Percentiles rank a stretch among this genome's conserved stretches.
Evolutionary conservation across 2,329 filamentous ascomycete species (phyloP).

Genomic region (Sporothrix phasma): DNA sequence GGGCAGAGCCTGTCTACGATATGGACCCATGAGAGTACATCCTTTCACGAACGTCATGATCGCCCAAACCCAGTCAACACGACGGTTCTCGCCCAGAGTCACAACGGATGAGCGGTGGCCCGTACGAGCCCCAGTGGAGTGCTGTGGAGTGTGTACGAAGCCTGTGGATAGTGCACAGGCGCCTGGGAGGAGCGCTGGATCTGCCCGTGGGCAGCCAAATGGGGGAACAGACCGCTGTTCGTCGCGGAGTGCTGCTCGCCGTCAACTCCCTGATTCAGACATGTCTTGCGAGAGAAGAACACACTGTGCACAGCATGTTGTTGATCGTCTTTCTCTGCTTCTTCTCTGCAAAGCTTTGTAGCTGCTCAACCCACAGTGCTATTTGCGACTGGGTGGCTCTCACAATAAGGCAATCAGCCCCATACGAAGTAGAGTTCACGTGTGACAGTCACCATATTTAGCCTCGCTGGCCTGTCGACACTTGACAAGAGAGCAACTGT

Average conservation of each 20-base stretch:
- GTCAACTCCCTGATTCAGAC: background rate
- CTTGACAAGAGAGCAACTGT: no score
- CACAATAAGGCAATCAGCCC: no score
- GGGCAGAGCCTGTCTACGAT: no score
- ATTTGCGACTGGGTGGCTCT: no score
- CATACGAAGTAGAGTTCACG: no score
- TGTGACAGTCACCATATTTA: no score
- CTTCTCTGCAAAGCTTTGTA: no score
- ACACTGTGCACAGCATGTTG: no score
- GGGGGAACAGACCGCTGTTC: background rate
- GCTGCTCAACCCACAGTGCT: no score
- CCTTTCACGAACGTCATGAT: background rate
- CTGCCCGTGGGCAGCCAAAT: background rate
- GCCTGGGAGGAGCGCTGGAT: background rate
- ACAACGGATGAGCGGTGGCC: background rate
- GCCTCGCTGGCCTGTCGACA: no score
- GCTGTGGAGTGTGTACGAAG: no score
- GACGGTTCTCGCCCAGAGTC: background rate
- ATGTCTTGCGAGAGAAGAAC: background rate
- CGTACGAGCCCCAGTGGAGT: background rate
- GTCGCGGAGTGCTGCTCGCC: background rate
- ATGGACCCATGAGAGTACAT: background rate
- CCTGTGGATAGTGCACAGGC: background rate
- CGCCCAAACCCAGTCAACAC: background rate
- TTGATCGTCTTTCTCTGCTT: no score